Conservation (phyloP, 164 flowering plant species). For the Pachysandra terminalis region DNA sequence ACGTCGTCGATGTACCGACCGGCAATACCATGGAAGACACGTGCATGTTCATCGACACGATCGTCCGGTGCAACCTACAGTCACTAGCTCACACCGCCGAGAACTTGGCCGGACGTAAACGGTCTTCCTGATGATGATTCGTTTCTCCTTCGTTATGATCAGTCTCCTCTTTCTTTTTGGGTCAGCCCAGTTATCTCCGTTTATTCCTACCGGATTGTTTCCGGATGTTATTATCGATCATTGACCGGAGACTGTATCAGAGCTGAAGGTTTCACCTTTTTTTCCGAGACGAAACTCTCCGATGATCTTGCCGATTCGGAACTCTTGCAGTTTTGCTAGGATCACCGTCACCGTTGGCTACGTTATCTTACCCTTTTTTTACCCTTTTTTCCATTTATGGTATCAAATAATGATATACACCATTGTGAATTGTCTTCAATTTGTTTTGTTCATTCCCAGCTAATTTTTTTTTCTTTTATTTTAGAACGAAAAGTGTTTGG, state of each 20-base stretch:
- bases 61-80: constrained; percentile 71
- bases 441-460: not conserved
- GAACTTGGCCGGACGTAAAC: constrained; percentile 7
- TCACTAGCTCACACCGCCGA: constrained; percentile 63
- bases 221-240: not conserved
- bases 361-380: no score
- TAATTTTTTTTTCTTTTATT: no score
- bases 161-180: not conserved
- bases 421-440: not conserved
- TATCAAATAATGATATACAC: not conserved
- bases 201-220: not conserved
- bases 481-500: no score
- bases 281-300: not conserved
- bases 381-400: not conserved
- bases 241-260: not conserved
- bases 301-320: not conserved
- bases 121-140: not conserved
- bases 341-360: no score
- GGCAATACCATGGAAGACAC: constrained; percentile 83
- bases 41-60: constrained; percentile 66
- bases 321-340: not conserved
- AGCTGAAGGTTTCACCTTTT: not conserved
- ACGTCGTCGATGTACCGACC: constrained; percentile 67
- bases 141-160: not conserved
- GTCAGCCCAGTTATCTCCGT: not conserved